Evolutionary conservation across 352 stramenopile species (phyloP).

Genomic region (Globisporangium iwayamae): DNA sequence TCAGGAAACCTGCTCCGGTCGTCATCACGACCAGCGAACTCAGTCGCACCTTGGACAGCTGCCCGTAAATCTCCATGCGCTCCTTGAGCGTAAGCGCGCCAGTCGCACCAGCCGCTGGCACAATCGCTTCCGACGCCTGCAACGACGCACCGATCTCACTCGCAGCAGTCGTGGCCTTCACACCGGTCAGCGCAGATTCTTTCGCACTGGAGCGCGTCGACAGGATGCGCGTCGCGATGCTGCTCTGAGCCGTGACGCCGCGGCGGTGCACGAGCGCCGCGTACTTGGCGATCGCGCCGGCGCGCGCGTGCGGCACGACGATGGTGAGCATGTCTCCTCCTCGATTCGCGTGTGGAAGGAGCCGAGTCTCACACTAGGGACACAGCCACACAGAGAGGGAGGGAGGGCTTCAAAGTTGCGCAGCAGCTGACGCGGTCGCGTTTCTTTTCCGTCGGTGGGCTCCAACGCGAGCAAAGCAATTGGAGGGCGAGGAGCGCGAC

Average conservation of each 20-base stretch:
- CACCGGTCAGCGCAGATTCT: conserved; percentile 28
- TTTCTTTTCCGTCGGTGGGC: conserved; percentile 19
- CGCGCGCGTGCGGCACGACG: conserved; percentile 13
- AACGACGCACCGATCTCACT: conserved; percentile 15
- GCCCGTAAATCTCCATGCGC: conserved; percentile 70
- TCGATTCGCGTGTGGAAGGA: conserved; percentile 1
- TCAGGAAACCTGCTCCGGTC: conserved; percentile 94
- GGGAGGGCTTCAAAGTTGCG: background rate
- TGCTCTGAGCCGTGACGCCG: background rate
- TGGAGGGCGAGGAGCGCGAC: background rate
- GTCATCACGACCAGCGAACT: conserved; percentile 96
- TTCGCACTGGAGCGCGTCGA: conserved; percentile 56
- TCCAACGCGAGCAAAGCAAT: background rate
- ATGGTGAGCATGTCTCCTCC: conserved; percentile 18
- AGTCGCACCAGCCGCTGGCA: background rate
- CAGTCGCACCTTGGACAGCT: conserved; percentile 94
- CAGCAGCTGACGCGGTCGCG: conserved; percentile 1
- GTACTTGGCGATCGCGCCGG: conserved; percentile 10
- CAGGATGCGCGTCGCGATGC: conserved; percentile 38
- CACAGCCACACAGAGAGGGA: background rate
- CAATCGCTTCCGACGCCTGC: background rate
- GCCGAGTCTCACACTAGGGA: background rate
- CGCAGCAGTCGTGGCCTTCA: conserved; percentile 27
- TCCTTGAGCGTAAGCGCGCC: conserved; percentile 54
- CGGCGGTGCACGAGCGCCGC: conserved; percentile 7